A percentile compares a stretch with the other conserved stretches of the same genome.
phyloP scores from a whole-genome alignment of 371 early-diverging fungal genomes.

The Mortierella sp. region DNA sequence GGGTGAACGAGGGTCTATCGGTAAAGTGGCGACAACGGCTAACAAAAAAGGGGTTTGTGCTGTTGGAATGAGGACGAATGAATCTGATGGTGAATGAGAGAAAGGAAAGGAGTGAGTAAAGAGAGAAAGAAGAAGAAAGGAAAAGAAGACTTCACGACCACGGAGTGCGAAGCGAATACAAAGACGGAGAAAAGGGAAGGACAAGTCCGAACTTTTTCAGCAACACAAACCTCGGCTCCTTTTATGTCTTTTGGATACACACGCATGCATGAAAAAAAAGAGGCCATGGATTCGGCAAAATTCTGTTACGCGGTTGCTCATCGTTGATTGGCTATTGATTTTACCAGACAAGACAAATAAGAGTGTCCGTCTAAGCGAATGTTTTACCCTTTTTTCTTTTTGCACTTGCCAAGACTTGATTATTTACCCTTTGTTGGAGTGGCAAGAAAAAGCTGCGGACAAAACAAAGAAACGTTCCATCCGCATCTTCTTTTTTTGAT shows the following conservation, averaged over 20 bases:
- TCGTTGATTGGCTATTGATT: constrained; percentile 14
- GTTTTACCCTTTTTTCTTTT: neutral
- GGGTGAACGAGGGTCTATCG: neutral
- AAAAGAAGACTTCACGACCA: neutral
- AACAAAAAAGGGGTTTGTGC: neutral
- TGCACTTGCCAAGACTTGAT: neutral
- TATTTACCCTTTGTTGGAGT: neutral
- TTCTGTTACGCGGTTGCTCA: constrained; percentile 3
- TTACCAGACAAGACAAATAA: neutral
- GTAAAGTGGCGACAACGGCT: neutral
- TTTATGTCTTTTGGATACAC: neutral
- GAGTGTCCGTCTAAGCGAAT: constrained; percentile 7
- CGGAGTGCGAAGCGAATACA: neutral
- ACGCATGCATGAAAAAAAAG: neutral
- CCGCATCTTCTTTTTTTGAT: neutral
- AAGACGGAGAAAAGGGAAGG: neutral
- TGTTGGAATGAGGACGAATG: neutral
- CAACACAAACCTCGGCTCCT: neutral
- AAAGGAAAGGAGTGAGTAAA: neutral
- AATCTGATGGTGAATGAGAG: neutral
- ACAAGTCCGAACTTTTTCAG: neutral
- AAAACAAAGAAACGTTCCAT: neutral
- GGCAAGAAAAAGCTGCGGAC: neutral
- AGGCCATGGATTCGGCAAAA: neutral
- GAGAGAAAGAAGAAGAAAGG: neutral